Evolutionary conservation across 169 alveolate species (phyloP).

Genomic region (Cryptosporidium xiaoi): DNA sequence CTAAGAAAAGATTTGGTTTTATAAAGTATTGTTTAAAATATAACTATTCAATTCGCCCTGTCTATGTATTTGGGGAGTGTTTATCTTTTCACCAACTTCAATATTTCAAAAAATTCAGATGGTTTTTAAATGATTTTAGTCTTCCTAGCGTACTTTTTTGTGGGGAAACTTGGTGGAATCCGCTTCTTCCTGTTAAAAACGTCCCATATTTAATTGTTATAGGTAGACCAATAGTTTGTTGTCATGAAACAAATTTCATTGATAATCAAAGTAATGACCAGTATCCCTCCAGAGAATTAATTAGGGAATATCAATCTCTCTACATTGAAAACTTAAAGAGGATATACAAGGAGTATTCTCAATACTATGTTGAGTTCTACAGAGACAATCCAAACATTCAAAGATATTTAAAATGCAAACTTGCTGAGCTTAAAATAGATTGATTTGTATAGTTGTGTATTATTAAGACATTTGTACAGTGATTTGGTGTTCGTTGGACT

Average conservation of each 20-base stretch:
- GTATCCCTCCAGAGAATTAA: slow-evolving; percentile 45
- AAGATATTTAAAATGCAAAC: slow-evolving; percentile 15
- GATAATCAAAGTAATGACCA: background rate
- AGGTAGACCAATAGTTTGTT: slow-evolving; percentile 20
- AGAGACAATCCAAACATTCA: slow-evolving; percentile 10
- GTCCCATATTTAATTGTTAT: slow-evolving; percentile 58
- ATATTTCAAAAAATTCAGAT: slow-evolving; percentile 27
- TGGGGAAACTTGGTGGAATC: slow-evolving; percentile 73
- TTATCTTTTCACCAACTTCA: slow-evolving; percentile 49
- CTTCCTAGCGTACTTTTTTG: slow-evolving; percentile 56
- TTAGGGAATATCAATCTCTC: slow-evolving; percentile 33
- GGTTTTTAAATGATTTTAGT: slow-evolving; percentile 53
- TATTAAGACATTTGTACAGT: too few species aligned
- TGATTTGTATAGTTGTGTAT: background rate
- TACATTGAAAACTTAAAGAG: slow-evolving; percentile 31
- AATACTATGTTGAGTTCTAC: slow-evolving; percentile 8
- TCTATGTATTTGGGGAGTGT: slow-evolving; percentile 69
- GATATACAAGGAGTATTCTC: slow-evolving; percentile 14
- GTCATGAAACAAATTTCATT: background rate
- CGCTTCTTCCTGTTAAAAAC: slow-evolving; percentile 39
- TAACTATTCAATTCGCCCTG: slow-evolving; percentile 64
- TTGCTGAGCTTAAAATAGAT: slow-evolving; percentile 17
- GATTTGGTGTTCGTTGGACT: too few species aligned
- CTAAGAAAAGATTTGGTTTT: slow-evolving; percentile 55
- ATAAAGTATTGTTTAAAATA: slow-evolving; percentile 59